phyloP scores from a whole-genome alignment of 2,329 filamentous ascomycete species.

The Blastomyces silverae region DNA sequence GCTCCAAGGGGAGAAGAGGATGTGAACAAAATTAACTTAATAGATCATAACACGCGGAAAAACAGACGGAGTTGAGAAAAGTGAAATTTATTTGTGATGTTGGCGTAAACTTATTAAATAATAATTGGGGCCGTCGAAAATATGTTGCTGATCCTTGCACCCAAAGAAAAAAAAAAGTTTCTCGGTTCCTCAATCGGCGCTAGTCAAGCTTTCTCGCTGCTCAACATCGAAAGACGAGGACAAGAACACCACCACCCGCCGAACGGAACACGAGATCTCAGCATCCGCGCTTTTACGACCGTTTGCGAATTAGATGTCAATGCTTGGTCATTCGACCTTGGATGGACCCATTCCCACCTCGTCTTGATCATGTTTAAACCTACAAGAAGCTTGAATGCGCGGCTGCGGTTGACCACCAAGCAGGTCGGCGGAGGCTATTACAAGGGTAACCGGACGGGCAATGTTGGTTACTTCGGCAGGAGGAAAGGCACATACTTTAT shows the following conservation, averaged over 20 bases:
- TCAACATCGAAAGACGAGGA: not conserved
- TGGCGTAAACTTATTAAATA: not conserved
- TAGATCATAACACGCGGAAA: not conserved
- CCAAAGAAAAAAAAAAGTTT: slow-evolving; percentile 10
- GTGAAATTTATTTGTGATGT: slow-evolving; percentile 1
- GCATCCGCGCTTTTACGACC: not conserved
- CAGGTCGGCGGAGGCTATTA: slow-evolving; percentile 91
- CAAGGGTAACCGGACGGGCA: slow-evolving; percentile 86
- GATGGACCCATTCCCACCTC: slow-evolving; percentile 5
- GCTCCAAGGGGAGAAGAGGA: not conserved
- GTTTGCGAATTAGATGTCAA: not conserved
- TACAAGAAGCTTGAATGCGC: slow-evolving; percentile 52
- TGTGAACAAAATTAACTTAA: not conserved
- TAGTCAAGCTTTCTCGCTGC: slow-evolving; percentile 7
- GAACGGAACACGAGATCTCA: not conserved
- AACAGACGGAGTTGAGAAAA: not conserved
- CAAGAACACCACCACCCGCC: not conserved
- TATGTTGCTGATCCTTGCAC: slow-evolving; percentile 2
- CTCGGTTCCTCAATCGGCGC: slow-evolving; percentile 5
- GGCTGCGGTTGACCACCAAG: slow-evolving; percentile 85
- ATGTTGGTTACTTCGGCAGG: slow-evolving; percentile 72
- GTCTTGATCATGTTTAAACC: slow-evolving; percentile 38
- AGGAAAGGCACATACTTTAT: slow-evolving; percentile 57
- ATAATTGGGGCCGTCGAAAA: not conserved
- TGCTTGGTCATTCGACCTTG: slow-evolving; percentile 8